These are phyloP conservation scores for Gymnopilus dilepis DNA, from an alignment of 768 basidiomycete species.

Conservation along the genomic window DNA sequence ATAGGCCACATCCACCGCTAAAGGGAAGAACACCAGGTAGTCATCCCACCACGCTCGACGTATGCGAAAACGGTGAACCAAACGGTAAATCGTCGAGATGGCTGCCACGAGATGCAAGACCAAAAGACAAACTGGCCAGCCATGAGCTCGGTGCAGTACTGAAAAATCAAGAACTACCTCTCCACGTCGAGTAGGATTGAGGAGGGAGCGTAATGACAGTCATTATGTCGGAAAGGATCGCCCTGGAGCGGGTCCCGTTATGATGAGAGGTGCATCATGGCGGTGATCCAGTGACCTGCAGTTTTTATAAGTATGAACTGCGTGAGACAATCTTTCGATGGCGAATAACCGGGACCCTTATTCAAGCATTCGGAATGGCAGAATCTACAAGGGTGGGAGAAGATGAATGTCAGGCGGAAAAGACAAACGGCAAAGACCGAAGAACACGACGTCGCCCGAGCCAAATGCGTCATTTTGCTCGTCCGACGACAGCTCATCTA, in stretches of 20 bases:
- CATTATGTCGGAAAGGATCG: slow-evolving; percentile 5
- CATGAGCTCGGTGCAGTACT: background rate
- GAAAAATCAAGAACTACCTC: background rate
- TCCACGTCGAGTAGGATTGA: slow-evolving; percentile 4
- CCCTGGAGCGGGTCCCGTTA: background rate
- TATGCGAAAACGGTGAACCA: slow-evolving; percentile 7
- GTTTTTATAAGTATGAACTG: background rate
- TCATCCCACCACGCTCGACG: slow-evolving; percentile 10
- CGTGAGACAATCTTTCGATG: background rate
- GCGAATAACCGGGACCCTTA: background rate
- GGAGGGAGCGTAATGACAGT: slow-evolving; percentile 4
- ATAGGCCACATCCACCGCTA: background rate
- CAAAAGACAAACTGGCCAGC: background rate
- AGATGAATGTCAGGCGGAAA: background rate
- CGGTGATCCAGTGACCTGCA: background rate
- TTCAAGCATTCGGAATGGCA: slow-evolving; percentile 1
- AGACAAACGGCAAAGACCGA: background rate
- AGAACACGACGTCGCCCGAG: background rate
- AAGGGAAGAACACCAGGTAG: slow-evolving; percentile 5
- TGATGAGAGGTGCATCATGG: background rate
- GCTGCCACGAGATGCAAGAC: slow-evolving; percentile 5
- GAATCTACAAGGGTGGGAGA: background rate
- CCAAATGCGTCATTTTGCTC: background rate
- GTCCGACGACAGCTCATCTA: background rate
- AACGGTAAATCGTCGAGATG: slow-evolving; percentile 7